Conservation (phyloP, 1,284 basidiomycete species). For the Apiotrichum sp. region DNA sequence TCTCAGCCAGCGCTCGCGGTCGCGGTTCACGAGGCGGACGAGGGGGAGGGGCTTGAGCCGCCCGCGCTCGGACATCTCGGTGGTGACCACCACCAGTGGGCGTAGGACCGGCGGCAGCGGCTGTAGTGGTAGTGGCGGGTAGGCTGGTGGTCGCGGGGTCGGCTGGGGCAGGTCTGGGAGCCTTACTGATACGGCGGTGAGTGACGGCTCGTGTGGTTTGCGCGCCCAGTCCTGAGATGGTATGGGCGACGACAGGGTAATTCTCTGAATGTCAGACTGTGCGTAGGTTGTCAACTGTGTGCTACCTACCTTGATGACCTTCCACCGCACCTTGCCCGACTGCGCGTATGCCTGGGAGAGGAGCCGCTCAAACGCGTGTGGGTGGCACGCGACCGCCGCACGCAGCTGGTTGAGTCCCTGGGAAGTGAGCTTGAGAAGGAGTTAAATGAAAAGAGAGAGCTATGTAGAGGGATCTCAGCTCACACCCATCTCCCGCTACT, state of each 20-base stretch:
- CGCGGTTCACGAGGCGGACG: slow-evolving; percentile 10
- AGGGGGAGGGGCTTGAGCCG: not conserved
- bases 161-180: not conserved
- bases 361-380: slow-evolving; percentile 32
- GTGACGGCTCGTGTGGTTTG: not conserved
- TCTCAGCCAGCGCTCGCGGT: not conserved
- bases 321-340: not conserved
- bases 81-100: not conserved
- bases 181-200: too few species aligned
- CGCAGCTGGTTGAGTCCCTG: slow-evolving; percentile 26
- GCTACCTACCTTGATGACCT: slow-evolving; percentile 22
- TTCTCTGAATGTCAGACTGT: slow-evolving; percentile 8
- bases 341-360: not conserved
- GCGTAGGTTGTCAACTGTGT: too few species aligned
- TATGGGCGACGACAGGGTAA: slow-evolving; percentile 6
- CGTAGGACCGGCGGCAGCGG: slow-evolving; percentile 6
- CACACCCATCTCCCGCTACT: not conserved
- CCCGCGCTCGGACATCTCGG: not conserved
- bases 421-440: not conserved
- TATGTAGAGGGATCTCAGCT: too few species aligned
- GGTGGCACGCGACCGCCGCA: slow-evolving; percentile 35
- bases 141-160: not conserved
- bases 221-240: not conserved
- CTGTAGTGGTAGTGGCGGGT: slow-evolving; percentile 7
- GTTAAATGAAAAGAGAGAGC: too few species aligned